Base-by-base conservation (phyloP, 352 stramenopile genomes). In the Hyaloperonospora arabidopsidis region DNA sequence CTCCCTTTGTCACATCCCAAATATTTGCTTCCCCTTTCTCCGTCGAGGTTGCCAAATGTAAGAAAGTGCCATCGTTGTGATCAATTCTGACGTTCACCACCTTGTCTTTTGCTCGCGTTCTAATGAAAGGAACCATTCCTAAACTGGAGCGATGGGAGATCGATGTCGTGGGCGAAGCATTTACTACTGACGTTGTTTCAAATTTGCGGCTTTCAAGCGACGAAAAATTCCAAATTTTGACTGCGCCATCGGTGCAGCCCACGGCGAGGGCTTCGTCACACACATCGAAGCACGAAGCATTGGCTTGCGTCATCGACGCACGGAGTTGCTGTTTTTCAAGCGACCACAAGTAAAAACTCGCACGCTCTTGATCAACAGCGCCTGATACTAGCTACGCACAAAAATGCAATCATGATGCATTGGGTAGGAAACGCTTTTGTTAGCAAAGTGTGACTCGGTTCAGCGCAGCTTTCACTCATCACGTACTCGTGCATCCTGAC, bases 21-120 rank as follows among this genome's bases (percentile, higher is more conserved):
- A 95, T 80, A 43, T 91, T 86, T 5, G 81, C 80, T 61, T 95
- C 84, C 19, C 84, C 84, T 49, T 92, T 91, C 32, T 95, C 84
- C 10, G 82, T 93, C 21, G 83, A 88, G 0, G 82, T 91, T 13
- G 84, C 84, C 36, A 91, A 59, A 58, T 93, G 78, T 49, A 93
- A 50, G 36, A 91, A 84, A 35, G 75, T 82, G 11, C 82, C 77
- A 49, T 93, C 82, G 32, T 81, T 89, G 62, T 91, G 74, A 21
- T 90, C 84, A 38, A 95, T 70, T 53, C 78, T 76, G 19, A 95
- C 80, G 22, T 86, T 84, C 48, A 80, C 69, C 32, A 92, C 73
- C 45, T 86, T 87, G 61, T 93, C 79, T 56, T 76, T 78, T 6
- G 82, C 84, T 18, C 82, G 72, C 22, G 84, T 88, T 5, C 81